These are phyloP conservation scores for Chaetomium sp. DNA, from an alignment of 2,329 filamentous ascomycete species.

Conservation along the genomic window DNA sequence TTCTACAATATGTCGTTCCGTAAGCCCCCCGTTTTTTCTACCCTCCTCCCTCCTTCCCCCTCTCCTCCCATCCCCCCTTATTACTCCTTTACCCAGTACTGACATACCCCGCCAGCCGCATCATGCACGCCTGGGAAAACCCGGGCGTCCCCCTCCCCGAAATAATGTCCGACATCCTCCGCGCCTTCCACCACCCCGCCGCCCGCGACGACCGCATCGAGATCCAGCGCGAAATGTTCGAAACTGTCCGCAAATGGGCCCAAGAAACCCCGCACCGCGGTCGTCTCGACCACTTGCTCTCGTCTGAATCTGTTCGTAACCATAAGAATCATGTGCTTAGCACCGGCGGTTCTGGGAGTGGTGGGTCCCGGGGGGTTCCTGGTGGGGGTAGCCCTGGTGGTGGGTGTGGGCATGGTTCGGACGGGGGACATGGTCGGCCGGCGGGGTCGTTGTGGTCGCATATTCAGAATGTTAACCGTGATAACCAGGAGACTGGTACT, in stretches of 20 bases:
- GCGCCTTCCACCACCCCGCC: slow-evolving; percentile 86
- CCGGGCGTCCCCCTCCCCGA: slow-evolving; percentile 74
- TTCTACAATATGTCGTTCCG: slow-evolving; percentile 82
- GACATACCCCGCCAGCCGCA: slow-evolving; percentile 42
- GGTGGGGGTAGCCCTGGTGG: slow-evolving; percentile 15
- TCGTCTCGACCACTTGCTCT: slow-evolving; percentile 67
- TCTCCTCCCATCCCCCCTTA: background rate
- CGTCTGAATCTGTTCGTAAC: slow-evolving; percentile 72
- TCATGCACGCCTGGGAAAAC: slow-evolving; percentile 92
- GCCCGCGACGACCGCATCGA: slow-evolving; percentile 68
- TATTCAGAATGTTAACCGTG: slow-evolving; percentile 52
- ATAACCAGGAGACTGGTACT: slow-evolving; percentile 35
- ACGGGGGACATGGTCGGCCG: slow-evolving; percentile 49
- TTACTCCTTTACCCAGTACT: background rate
- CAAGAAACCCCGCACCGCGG: slow-evolving; percentile 60
- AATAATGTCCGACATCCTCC: slow-evolving; percentile 72
- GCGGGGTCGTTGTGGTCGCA: slow-evolving; percentile 55
- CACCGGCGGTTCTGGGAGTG: slow-evolving; percentile 19
- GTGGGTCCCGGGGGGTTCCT: too few species aligned
- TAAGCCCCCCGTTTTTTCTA: slow-evolving; percentile 33
- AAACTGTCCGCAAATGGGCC: slow-evolving; percentile 75
- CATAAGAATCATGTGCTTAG: slow-evolving; percentile 69
- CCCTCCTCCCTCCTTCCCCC: background rate
- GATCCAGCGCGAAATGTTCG: slow-evolving; percentile 83
- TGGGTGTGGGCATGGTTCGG: slow-evolving; percentile 27